These are phyloP conservation scores for Paracorniculantispora psalliotae DNA, from an alignment of 2,329 filamentous ascomycete species.

Conservation along the genomic window DNA sequence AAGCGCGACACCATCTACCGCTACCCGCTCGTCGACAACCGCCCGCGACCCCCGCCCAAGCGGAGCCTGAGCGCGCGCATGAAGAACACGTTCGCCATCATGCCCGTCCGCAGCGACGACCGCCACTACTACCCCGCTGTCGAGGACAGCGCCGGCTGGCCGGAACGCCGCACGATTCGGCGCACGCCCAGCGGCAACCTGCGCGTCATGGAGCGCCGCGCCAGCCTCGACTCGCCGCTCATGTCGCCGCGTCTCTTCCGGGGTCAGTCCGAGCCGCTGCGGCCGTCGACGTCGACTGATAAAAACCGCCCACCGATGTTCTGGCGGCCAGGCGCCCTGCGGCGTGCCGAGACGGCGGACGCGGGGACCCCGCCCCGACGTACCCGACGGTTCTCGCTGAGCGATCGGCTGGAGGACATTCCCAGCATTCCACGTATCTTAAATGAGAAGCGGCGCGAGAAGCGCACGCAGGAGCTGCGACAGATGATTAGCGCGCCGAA, in stretches of 20 bases:
- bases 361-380: conserved; percentile 18
- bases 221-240: conserved; percentile 41
- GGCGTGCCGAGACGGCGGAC: conserved; percentile 23
- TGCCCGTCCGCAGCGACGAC: conserved; percentile 46
- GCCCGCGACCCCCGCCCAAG: conserved; percentile 39
- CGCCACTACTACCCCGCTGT: conserved; percentile 19
- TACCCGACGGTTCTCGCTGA: conserved; percentile 33
- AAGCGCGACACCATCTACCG: conserved; percentile 37
- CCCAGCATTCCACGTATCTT: conserved; percentile 50
- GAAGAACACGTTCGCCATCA: conserved; percentile 56
- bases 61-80: conserved; percentile 48
- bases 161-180: conserved; percentile 53
- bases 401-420: conserved; percentile 47
- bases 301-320: conserved; percentile 15
- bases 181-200: conserved; percentile 57
- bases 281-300: conserved; percentile 10
- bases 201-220: conserved; percentile 51
- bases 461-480: conserved; percentile 53
- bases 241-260: conserved; percentile 22
- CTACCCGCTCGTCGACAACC: conserved; percentile 46
- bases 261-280: conserved; percentile 28
- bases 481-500: conserved; percentile 56
- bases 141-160: conserved; percentile 29
- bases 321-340: conserved; percentile 28
- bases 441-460: conserved; percentile 55